Base-by-base conservation (phyloP, 129 eudicot species). In the Cynara cardunculus region DNA sequence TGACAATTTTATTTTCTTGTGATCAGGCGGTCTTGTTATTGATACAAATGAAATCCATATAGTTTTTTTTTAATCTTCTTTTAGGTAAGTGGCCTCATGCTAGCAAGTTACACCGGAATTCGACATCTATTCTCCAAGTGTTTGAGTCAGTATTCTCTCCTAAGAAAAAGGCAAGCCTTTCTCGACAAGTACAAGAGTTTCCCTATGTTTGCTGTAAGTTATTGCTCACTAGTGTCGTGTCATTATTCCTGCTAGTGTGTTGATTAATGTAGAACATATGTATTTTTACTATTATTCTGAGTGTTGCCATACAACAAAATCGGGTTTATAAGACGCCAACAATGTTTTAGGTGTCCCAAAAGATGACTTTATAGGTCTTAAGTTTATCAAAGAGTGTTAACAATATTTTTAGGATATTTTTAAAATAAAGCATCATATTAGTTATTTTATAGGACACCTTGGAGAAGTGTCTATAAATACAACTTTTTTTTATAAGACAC, bases 131-230 rank as follows among this genome's bases (percentile, higher is more conserved):
- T 94, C 85, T 64, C 89, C 81, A 91, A 91, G 87, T 90, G 93
- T 61, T 86, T 91, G 85, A 91, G 92, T 80, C 97, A 94, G 49
- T 94, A 90, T 85, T 89, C 88, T 2, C 90, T 90, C 72, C 76
- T 94, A 90, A 94, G 96, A 84, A 94, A 94, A 90, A 84, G 93
- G 73, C 98, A 94, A 80, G 98, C 98, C 66, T 94, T 94, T 86
- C 89, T 94, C 71, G 98, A 94, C 83, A 90, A 90, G 73, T 94
- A 94, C 91, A 91, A 94, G 82, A 88, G 89, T 82, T 89, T 91
- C 69, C 97, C 96, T 37, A 86, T 91, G 97, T 94, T 94, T 85
- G 98, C 93, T 61, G 97, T 94, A 85, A 94, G 97, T 91, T 73
- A 64, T 76, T 75, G 1, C 10, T 62, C 61, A 3, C 24, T 14